These are phyloP conservation scores for Trametes sp. DNA, from an alignment of 1,284 basidiomycete species.

Conservation along the genomic window DNA sequence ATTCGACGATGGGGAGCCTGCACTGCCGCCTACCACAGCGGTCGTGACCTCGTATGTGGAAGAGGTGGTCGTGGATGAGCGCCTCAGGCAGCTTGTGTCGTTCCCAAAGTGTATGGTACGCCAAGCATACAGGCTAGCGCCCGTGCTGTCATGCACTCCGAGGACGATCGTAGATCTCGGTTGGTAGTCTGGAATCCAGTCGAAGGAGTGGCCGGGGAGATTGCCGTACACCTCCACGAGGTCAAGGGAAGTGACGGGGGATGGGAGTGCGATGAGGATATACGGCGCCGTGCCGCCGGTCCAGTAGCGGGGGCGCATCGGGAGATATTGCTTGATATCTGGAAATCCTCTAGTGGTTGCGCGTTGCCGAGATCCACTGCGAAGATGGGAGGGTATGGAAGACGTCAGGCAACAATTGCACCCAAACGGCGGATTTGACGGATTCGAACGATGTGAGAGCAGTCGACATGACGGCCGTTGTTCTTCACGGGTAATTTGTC, in stretches of 20 bases:
- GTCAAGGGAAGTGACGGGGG: background rate
- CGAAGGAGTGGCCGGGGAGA: background rate
- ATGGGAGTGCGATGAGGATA: background rate
- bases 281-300: background rate
- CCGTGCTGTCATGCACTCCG: background rate
- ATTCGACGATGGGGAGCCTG: background rate
- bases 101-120: background rate
- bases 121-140: background rate
- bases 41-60: background rate
- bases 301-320: background rate
- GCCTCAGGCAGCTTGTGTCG: background rate
- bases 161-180: background rate
- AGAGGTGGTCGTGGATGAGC: background rate
- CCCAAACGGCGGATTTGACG: too few relatives aligned
- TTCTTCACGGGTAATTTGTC: too few relatives aligned
- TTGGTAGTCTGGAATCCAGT: background rate
- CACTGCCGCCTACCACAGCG: background rate
- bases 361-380: background rate
- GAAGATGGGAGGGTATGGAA: background rate
- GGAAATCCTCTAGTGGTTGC: background rate
- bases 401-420: too few relatives aligned
- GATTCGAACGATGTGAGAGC: too few relatives aligned
- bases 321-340: background rate
- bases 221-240: background rate
- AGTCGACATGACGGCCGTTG: too few relatives aligned